Evolutionary conservation across 805 yeast genomes (phyloP), one percentile per base, ranked within the genome.

Genomic region (Ascoidea asiatica): DNA sequence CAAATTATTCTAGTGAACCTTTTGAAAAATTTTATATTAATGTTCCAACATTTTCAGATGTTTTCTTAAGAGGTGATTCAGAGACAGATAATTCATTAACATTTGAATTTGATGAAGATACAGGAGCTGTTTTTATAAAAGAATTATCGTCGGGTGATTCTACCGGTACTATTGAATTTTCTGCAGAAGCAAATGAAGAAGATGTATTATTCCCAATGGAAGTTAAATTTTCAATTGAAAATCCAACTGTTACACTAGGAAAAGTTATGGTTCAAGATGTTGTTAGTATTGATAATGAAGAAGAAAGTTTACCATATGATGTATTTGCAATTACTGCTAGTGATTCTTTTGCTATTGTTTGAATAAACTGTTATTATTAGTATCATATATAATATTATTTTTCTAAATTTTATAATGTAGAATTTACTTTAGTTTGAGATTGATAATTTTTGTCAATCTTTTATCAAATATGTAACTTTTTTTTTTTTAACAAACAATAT

Each of bases 121-220:
- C 94, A 21, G 64, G 84, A 41, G 67, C 76, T 37, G 77, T 94
- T 66, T 71, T 72, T 44, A 66, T 89, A 42, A 75, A 72, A 15
- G 63, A 66, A 37, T 64, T 87, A 39, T 59, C 68, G 22, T 61
- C 75, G 6, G 77, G 73, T 38, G 58, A 73, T 19, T 66, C 76
- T 4, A 67, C 73, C 21, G 95, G 89, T 40, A 78, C 85, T 39
- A 79, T 92, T 60, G 95, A 85, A 59, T 79, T 92, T 58, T 61
- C 80, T 6, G 76, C 86, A 47, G 81, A 80, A 51, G 82, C 80
- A 18, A 79, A 71, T 37, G 77, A 74, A 50, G 97, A 90, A 62
- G 95, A 88, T 49, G 72, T 77, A 11, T 67, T 90, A 55, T 90
- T 88, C 83, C 98, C 98, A 48, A 77, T 90, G 69, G 78, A 78